A percentile compares a stretch with the other conserved stretches of the same genome.
Conservation (phyloP, 2,329 filamentous ascomycete genomes). For the Hansfordia pulvinata region DNA sequence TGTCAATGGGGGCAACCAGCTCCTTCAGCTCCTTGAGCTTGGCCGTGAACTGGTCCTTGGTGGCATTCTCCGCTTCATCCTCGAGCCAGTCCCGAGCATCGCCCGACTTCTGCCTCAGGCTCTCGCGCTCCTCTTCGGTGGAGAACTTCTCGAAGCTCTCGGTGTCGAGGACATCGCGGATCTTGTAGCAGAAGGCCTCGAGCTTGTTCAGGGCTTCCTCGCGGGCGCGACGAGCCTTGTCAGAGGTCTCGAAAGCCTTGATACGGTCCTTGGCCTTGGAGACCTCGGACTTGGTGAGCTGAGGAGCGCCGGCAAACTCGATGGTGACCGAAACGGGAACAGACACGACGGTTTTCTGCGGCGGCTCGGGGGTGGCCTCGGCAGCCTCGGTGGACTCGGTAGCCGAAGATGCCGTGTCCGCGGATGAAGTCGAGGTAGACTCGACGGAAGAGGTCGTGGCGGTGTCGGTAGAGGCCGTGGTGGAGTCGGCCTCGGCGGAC, state of each 20-base stretch:
- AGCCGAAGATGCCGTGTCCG: conserved; percentile 19
- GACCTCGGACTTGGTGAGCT: conserved; percentile 33
- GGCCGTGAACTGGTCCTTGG: conserved; percentile 58
- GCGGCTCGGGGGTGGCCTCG: conserved; percentile 38
- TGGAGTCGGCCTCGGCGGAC: conserved; percentile 21
- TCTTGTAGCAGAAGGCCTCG: conserved; percentile 85
- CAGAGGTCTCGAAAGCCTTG: conserved; percentile 73
- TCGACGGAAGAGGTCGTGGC: conserved; percentile 26
- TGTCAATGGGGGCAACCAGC: conserved; percentile 65
- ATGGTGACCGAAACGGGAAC: conserved; percentile 37
- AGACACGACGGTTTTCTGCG: conserved; percentile 43
- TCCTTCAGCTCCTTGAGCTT: conserved; percentile 66
- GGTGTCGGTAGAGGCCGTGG: conserved; percentile 29
- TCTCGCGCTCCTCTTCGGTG: conserved; percentile 50
- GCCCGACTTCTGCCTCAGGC: conserved; percentile 54
- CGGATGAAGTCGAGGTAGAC: conserved; percentile 18
- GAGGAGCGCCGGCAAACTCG: conserved; percentile 34
- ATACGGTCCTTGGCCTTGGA: conserved; percentile 53
- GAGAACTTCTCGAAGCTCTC: conserved; percentile 61
- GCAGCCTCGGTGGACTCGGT: conserved; percentile 31
- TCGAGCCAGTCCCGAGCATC: conserved; percentile 83
- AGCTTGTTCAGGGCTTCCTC: conserved; percentile 86
- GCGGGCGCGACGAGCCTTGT: conserved; percentile 59
- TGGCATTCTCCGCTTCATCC: conserved; percentile 65
- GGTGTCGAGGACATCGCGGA: conserved; percentile 69